Conservation (phyloP, 495 filamentous ascomycete genomes). For the Pseudomonodictys pantanalensis region DNA sequence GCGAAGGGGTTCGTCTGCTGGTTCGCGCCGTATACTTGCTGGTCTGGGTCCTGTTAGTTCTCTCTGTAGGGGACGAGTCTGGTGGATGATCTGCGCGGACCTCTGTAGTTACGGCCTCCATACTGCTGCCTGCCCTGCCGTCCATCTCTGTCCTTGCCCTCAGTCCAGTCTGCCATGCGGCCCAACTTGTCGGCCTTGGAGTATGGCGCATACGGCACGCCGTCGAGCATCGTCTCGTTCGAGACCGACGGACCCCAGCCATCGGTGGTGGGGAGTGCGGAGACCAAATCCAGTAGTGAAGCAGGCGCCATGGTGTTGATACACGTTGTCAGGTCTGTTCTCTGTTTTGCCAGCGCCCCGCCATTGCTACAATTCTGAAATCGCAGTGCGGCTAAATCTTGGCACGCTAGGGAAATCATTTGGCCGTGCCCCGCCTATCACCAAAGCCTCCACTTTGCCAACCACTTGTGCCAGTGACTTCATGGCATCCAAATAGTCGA, state of each 20-base stretch:
- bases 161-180: constrained; percentile 99
- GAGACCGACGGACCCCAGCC: constrained; percentile 82
- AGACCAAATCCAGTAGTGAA: constrained; percentile 59
- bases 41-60: constrained; percentile 56
- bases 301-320: constrained; percentile 55
- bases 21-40: constrained; percentile 94
- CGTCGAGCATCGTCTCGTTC: constrained; percentile 79
- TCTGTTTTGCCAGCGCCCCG: too few species aligned
- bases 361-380: too few species aligned
- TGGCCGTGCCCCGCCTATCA: not conserved
- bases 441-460: not conserved
- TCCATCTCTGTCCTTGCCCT: constrained; percentile 79
- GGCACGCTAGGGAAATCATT: not conserved
- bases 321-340: too few species aligned
- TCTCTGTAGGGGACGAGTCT: not conserved
- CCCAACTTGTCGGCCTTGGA: constrained; percentile 98
- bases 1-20: constrained; percentile 76
- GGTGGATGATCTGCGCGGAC: constrained; percentile 47
- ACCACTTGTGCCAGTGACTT: too few species aligned
- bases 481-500: not conserved
- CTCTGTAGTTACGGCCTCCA: constrained; percentile 88
- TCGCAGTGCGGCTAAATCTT: not conserved
- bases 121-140: constrained; percentile 81
- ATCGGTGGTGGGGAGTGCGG: constrained; percentile 61
- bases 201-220: constrained; percentile 95